phyloP scores from a whole-genome alignment of 2,329 filamentous ascomycete genomes.

The Nannizziopsis barbatae region DNA sequence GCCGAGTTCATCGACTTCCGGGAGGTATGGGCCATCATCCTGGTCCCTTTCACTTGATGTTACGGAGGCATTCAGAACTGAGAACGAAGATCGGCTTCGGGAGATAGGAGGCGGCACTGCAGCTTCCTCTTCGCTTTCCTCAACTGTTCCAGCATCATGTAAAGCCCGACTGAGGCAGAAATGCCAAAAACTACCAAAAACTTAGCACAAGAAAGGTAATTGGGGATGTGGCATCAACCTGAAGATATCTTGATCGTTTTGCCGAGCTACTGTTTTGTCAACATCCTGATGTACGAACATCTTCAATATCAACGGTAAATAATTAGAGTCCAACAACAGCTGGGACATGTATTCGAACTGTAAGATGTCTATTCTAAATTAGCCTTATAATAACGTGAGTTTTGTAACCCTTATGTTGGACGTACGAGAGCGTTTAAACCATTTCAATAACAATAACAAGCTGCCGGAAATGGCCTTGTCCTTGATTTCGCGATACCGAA shows the following conservation, averaged over 20 bases:
- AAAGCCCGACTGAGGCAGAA: constrained; percentile 60
- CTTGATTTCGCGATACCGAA: constrained; percentile 73
- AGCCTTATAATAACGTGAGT: neutral
- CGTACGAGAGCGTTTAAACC: constrained; percentile 90
- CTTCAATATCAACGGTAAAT: constrained; percentile 82
- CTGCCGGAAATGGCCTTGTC: constrained; percentile 87
- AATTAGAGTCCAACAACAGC: constrained; percentile 86
- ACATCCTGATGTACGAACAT: constrained; percentile 90
- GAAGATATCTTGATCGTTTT: constrained; percentile 68
- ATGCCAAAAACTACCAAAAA: constrained; percentile 61
- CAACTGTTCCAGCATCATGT: constrained; percentile 25
- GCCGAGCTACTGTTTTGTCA: constrained; percentile 77
- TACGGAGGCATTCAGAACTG: constrained; percentile 20
- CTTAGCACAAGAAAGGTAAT: neutral
- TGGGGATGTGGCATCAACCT: constrained; percentile 44
- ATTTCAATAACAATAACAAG: constrained; percentile 79
- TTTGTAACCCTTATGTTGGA: constrained; percentile 14
- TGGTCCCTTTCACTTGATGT: constrained; percentile 19
- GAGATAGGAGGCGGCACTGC: constrained; percentile 69
- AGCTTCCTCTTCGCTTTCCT: constrained; percentile 51
- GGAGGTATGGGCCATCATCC: constrained; percentile 18
- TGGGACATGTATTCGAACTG: constrained; percentile 96
- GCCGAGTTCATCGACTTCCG: constrained; percentile 74
- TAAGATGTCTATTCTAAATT: constrained; percentile 56
- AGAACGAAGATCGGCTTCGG: constrained; percentile 39